Evolutionary conservation across 768 basidiomycete species (phyloP), one percentile per base, ranked within the genome.

Genomic region (Tricholoma sp.): DNA sequence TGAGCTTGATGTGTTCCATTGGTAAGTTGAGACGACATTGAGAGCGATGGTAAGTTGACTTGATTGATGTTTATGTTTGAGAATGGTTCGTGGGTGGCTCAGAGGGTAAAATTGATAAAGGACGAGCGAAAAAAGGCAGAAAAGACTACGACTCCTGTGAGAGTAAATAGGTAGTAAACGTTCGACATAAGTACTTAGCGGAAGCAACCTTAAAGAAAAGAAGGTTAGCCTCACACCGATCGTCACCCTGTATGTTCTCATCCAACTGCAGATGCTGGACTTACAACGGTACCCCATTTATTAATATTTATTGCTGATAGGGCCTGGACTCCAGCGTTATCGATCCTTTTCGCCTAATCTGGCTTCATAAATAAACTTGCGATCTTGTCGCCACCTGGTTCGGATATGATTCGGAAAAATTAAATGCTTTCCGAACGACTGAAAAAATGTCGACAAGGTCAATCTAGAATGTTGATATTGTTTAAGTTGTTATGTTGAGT

Each of bases 231-330:
- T 49, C 35, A 52, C 52, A n/a, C n/a, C n/a, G 21, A 52, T 29
- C 51, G 22, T 21, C 35, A 27, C 53, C 53, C 53, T 54, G 53
- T 8, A 27, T n/a, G 5, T 14, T 19, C 10, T 31, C 45, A 46
- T 5, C 22, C 21, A 2, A 21, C 11, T 46, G 19, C 24, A 43
- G 39, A 39, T 37, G 29, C n/a, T 53, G 52, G 52, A 53, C 52
- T 37, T 27, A 54, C 52, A 29, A 24, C 14, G 2, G 22, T 43
- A 43, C 53, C 53, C 53, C 53, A 54, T 54, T 54, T 54, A n/a
- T 45, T 41, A 37, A 6, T 35, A 54, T 54, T 54, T 54, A n/a
- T 45, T 41, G 37, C 14, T 35, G 16, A 49, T 29, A 29, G 6
- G 19, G 47, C 16, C 47, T 50, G 31, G 24, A n/a, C 47, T 50